phyloP scores from a whole-genome alignment of 83 land plant genomes.

The Thuja plicata region DNA sequence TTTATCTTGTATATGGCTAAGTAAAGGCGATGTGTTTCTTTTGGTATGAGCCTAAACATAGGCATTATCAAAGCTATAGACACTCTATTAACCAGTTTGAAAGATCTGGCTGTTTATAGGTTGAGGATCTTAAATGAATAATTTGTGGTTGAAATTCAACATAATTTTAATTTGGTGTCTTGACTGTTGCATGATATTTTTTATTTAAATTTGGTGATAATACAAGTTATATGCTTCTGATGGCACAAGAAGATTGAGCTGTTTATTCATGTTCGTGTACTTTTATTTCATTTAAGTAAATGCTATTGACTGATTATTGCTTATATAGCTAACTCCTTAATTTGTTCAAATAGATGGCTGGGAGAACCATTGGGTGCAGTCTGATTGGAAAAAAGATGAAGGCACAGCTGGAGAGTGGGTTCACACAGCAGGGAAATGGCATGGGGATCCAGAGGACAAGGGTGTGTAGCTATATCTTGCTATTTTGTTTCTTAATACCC shows the following conservation, averaged over 20 bases:
- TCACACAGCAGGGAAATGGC: constrained; percentile 76
- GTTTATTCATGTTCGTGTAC: not conserved
- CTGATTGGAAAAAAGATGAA: constrained; percentile 85
- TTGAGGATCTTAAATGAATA: not conserved
- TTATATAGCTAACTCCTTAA: not conserved
- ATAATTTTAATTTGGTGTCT: not conserved
- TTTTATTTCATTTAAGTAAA: not conserved
- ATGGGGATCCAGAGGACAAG: constrained; percentile 63
- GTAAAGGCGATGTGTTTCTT: not conserved
- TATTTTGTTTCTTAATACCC: not conserved
- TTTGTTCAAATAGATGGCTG: constrained; percentile 54
- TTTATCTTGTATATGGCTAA: not conserved
- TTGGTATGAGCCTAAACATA: not conserved
- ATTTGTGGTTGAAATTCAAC: not conserved
- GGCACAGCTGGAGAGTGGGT: constrained; percentile 60
- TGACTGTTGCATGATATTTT: not conserved
- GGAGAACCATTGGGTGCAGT: constrained; percentile 83
- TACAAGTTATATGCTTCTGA: not conserved
- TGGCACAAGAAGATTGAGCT: not conserved
- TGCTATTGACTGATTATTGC: not conserved
- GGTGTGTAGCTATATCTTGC: constrained; percentile 25
- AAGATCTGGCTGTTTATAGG: not conserved
- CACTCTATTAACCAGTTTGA: not conserved
- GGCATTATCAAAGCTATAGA: not conserved
- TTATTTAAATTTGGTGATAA: not conserved